phyloP scores from a whole-genome alignment of 208 protist genomes.

The Porcisia deanei region DNA sequence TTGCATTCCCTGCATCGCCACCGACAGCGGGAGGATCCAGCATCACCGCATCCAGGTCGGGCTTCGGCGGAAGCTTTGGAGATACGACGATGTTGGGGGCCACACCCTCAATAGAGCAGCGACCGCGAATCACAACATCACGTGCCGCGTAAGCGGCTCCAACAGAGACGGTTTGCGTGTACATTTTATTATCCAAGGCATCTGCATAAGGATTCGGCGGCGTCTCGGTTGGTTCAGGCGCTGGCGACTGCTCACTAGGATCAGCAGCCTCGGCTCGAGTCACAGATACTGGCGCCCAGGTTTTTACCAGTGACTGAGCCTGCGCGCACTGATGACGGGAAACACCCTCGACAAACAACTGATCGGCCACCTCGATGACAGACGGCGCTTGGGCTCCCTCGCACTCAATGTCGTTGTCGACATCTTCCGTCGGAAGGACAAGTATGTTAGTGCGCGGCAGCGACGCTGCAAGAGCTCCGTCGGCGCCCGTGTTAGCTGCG shows the following conservation, averaged over 20 bases:
- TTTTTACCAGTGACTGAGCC: conserved; percentile 16
- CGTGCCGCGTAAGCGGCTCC: conserved; percentile 45
- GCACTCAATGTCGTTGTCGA: not conserved
- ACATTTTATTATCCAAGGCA: conserved; percentile 16
- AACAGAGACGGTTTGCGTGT: conserved; percentile 21
- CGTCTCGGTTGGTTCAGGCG: not conserved
- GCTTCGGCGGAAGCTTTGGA: conserved; percentile 47
- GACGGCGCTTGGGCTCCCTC: conserved; percentile 15
- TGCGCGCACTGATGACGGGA: conserved; percentile 27
- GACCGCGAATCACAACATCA: conserved; percentile 51
- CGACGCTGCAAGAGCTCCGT: conserved; percentile 41
- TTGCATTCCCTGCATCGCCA: not conserved
- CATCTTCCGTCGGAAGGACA: conserved; percentile 36
- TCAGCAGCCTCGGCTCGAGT: not conserved
- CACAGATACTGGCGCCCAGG: not conserved
- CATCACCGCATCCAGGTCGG: conserved; percentile 25
- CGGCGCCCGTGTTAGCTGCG: conserved; percentile 46
- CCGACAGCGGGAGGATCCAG: conserved; percentile 8
- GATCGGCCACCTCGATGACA: conserved; percentile 43
- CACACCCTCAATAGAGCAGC: conserved; percentile 55
- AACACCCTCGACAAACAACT: conserved; percentile 58
- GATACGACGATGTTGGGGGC: conserved; percentile 73
- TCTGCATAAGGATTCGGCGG: conserved; percentile 29
- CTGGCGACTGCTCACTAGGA: not conserved
- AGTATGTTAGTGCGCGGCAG: conserved; percentile 72